phyloP scores from a whole-genome alignment of 208 protist genomes.

The Angomonas deanei region DNA sequence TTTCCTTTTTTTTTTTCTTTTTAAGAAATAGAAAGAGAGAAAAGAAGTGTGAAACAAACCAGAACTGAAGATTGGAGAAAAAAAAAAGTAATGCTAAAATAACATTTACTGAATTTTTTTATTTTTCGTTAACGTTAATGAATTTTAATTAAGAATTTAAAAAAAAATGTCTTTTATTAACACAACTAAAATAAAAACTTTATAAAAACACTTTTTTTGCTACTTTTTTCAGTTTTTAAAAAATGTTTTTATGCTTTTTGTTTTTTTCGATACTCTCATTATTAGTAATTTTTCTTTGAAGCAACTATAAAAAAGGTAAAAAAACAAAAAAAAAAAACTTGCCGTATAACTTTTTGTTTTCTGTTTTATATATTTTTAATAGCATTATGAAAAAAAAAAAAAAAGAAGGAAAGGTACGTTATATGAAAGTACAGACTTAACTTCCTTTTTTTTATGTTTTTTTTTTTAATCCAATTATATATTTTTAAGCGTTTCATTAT shows the following conservation, averaged over 20 bases:
- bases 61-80: slow-evolving; percentile 5
- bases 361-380: no score
- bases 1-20: not conserved
- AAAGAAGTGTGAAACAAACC: slow-evolving; percentile 8
- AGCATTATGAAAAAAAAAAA: no score
- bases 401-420: no score
- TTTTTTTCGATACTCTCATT: not conserved
- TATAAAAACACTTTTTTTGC: not conserved
- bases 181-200: not conserved
- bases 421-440: no score
- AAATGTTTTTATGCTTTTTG: not conserved
- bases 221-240: not conserved
- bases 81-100: slow-evolving; percentile 14
- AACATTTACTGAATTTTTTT: slow-evolving; percentile 1
- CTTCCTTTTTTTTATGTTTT: not conserved
- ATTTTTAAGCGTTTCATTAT: slow-evolving; percentile 3
- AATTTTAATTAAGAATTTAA: slow-evolving; percentile 9
- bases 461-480: not conserved
- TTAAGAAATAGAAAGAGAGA: slow-evolving; percentile 10
- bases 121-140: not conserved
- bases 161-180: not conserved
- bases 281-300: not conserved
- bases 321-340: no score
- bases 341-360: no score
- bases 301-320: no score